Base-by-base conservation (phyloP, 805 yeast species). In the Tanozyma kutaoensis region DNA sequence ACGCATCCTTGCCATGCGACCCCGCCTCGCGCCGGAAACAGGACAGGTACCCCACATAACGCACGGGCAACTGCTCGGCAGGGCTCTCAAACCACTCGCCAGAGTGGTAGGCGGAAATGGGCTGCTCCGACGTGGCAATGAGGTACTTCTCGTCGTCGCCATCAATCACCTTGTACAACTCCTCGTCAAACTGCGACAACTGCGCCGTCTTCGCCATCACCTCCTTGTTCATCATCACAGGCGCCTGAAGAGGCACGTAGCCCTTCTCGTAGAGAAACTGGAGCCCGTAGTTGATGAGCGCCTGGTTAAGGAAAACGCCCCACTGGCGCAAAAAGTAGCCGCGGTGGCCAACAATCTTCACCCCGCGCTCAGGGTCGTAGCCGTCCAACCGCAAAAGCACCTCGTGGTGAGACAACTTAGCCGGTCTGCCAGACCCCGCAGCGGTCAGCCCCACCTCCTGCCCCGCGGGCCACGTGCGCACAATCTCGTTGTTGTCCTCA, bases 11-110 rank as follows among this genome's bases (percentile, higher is more conserved):
- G 56, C 98, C 98, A 48, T 88, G 97, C 39, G 95, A 77, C 42
- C 98, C 98, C 32, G 98, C 98, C 66, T 91, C 98, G 65, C 98
- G 81, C 62, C 98, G 77, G 76, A 91, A 91, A 74, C 98, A 91
- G 25, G 96, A 80, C 20, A 96, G 85, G 67, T 79, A 91, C 46
- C 98, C 98, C 26, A 95, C 98, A 49, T 91, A 91, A 60, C 93
- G 80, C 38, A 84, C 71, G 35, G 98, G 98, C 43, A 91, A 70
- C 65, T 91, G 98, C 60, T 86, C 96, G 35, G 76, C 75, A 33
- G 98, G 98, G 44, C 80, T 76, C 62, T 91, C 97, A 45, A 91
- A 91, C 98, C 98, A 91, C 63, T 91, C 98, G 48, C 76, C 77
- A 28, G 95, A 75, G 61, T 91, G 98, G 62, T 79, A 86, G 16